Evolutionary conservation across 495 filamentous ascomycete genomes (phyloP).

Genomic region (Aspergillus leporis): DNA sequence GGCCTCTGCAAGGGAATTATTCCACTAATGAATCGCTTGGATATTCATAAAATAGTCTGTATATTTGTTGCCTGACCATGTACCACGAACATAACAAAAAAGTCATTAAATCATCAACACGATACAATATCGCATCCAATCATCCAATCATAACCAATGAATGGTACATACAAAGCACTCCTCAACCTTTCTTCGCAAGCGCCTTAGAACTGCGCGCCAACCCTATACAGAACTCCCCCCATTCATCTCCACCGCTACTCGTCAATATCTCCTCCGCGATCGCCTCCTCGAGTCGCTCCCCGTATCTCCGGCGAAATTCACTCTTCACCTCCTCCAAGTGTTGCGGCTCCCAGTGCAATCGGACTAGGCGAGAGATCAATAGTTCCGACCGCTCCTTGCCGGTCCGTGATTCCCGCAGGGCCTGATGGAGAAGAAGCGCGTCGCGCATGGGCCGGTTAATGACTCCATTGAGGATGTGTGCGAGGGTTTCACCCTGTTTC

Average conservation of each 20-base stretch:
- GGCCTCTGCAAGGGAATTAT: too few species aligned
- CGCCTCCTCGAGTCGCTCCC: slow-evolving; percentile 63
- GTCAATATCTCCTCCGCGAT: slow-evolving; percentile 52
- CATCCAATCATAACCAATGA: slow-evolving; percentile 1
- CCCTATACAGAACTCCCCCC: slow-evolving; percentile 59
- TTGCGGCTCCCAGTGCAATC: slow-evolving; percentile 79
- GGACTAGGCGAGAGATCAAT: slow-evolving; percentile 75
- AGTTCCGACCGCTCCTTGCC: slow-evolving; percentile 76
- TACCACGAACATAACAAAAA: too few species aligned
- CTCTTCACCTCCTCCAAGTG: slow-evolving; percentile 72
- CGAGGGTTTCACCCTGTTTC: slow-evolving; percentile 83
- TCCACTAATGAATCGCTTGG: too few species aligned
- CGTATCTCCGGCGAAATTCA: slow-evolving; percentile 71
- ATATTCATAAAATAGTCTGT: too few species aligned
- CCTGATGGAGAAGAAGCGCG: slow-evolving; percentile 91
- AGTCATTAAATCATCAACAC: neutral
- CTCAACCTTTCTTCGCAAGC: slow-evolving; percentile 6
- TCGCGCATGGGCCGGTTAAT: slow-evolving; percentile 95
- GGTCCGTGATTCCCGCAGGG: slow-evolving; percentile 63
- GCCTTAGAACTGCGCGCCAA: slow-evolving; percentile 46
- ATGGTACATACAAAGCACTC: neutral
- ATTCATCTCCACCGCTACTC: slow-evolving; percentile 42
- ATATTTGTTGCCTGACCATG: too few species aligned
- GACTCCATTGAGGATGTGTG: slow-evolving; percentile 94
- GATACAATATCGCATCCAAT: neutral